A percentile compares a stretch with the other conserved stretches of the same genome.
Evolutionary conservation across 2,329 filamentous ascomycete genomes (phyloP).

Genomic region (Graphilbum ipis-grandicollis): DNA sequence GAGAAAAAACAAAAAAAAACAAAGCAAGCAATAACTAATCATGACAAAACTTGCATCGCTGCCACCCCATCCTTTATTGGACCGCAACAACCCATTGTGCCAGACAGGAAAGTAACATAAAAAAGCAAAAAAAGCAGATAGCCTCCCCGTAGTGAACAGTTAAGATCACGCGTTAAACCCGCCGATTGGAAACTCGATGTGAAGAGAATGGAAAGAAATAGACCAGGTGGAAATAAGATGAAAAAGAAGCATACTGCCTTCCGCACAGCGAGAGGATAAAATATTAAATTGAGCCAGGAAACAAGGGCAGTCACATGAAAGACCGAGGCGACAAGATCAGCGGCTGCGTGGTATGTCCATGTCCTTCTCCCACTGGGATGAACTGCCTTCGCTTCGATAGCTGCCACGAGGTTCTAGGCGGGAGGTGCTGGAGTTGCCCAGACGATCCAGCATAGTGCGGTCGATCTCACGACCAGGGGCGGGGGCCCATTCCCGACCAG

Average conservation of each 20-base stretch:
- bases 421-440: conserved; percentile 11
- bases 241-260: not conserved
- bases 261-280: not conserved
- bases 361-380: too few relatives aligned
- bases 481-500: conserved; percentile 19
- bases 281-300: not conserved
- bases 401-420: not conserved
- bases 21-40: not conserved
- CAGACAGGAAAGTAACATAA: too few relatives aligned
- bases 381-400: not conserved
- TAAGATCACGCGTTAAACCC: too few relatives aligned
- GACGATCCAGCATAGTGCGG: conserved; percentile 33
- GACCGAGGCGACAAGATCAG: too few relatives aligned
- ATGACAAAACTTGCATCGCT: not conserved
- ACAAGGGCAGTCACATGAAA: not conserved
- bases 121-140: not conserved
- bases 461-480: conserved; percentile 30
- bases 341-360: too few relatives aligned
- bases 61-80: too few relatives aligned
- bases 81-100: too few relatives aligned
- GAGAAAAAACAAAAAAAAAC: not conserved
- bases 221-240: not conserved
- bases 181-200: too few relatives aligned
- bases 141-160: not conserved
- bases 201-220: not conserved